Evolutionary conservation across 495 filamentous ascomycete genomes (phyloP).

Genomic region (Neurospora tetraspora): DNA sequence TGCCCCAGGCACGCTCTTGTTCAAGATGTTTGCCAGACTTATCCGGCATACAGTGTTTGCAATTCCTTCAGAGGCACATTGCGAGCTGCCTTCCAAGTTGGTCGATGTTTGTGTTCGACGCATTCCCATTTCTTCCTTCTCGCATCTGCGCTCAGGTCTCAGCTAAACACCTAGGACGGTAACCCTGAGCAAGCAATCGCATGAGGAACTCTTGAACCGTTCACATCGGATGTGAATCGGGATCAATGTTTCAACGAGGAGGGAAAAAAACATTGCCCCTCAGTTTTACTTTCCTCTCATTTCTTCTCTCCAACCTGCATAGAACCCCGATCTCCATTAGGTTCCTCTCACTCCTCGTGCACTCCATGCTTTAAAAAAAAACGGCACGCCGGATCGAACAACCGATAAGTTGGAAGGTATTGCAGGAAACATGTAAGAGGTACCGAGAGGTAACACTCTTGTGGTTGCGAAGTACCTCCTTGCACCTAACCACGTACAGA

Average conservation of each 20-base stretch:
- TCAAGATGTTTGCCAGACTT: neutral
- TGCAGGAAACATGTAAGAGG: neutral
- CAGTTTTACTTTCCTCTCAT: neutral
- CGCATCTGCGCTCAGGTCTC: neutral
- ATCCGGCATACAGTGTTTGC: neutral
- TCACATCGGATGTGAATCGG: neutral
- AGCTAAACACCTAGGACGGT: neutral
- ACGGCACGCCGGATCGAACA: neutral
- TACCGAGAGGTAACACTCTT: neutral
- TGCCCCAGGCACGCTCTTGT: neutral
- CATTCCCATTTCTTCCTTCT: no score
- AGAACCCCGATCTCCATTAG: neutral
- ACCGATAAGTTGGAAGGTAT: neutral
- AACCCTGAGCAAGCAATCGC: neutral
- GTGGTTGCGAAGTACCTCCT: neutral
- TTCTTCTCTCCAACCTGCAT: neutral
- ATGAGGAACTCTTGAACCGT: neutral
- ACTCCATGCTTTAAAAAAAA: neutral
- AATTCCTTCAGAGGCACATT: neutral
- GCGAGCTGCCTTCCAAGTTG: neutral
- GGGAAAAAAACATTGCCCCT: neutral
- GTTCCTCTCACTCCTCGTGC: neutral
- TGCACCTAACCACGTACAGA: neutral
- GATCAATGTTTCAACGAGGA: neutral
- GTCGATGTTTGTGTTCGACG: neutral